phyloP scores from a whole-genome alignment of 495 filamentous ascomycete species.

The Penicillium dipodomyicola region DNA sequence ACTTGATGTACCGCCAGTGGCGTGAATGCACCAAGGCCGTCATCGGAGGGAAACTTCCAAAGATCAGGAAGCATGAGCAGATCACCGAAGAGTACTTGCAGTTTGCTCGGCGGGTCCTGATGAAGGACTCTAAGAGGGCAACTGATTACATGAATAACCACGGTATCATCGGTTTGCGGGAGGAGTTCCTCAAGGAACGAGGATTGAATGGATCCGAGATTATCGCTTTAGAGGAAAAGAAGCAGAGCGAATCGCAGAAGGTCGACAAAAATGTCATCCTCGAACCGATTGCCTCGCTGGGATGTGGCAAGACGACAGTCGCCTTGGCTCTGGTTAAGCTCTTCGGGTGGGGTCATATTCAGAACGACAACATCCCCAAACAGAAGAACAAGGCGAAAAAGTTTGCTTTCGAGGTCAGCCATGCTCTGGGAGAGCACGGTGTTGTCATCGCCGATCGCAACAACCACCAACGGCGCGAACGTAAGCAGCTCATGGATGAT shows the following conservation, averaged over 20 bases:
- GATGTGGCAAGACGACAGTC: conserved; percentile 95
- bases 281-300: conserved; percentile 84
- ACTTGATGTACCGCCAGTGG: conserved; percentile 98
- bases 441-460: conserved; percentile 92
- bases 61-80: conserved; percentile 77
- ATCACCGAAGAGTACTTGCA: conserved; percentile 89
- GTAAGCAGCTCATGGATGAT: conserved; percentile 82
- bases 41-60: conserved; percentile 71
- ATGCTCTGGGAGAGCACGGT: conserved; percentile 54
- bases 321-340: conserved; percentile 77
- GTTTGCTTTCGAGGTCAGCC: conserved; percentile 67
- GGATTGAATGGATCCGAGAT: conserved; percentile 85
- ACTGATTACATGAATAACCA: conserved; percentile 80
- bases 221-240: conserved; percentile 59
- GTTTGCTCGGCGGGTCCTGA: conserved; percentile 73
- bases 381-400: conserved; percentile 64
- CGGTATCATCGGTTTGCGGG: conserved; percentile 88
- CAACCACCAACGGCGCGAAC: conserved; percentile 85
- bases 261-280: conserved; percentile 68
- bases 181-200: conserved; percentile 77
- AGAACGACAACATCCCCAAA: conserved; percentile 94
- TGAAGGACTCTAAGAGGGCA: conserved; percentile 57
- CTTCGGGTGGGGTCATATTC: conserved; percentile 90
- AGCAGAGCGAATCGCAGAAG: conserved; percentile 31
- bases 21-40: conserved; percentile 92